These are phyloP conservation scores for Pseudogymnoascus sp. DNA, from an alignment of 2,329 filamentous ascomycete genomes.

Conservation along the genomic window DNA sequence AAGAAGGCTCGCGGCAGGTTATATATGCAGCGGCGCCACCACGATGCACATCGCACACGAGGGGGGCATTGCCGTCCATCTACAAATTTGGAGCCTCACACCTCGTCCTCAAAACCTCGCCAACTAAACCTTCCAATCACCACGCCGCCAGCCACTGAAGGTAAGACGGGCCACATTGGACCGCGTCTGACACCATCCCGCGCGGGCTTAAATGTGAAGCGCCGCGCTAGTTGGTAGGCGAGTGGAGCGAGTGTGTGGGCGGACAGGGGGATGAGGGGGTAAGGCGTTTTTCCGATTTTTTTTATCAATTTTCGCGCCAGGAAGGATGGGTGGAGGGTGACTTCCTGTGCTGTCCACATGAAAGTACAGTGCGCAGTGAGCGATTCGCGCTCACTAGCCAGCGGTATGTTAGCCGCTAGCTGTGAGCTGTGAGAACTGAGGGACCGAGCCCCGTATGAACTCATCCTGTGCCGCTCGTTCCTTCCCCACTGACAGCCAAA, in stretches of 20 bases:
- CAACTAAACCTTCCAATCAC: not conserved
- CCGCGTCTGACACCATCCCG: slow-evolving; percentile 2
- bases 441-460: not conserved
- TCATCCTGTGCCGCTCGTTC: not conserved
- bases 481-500: not conserved
- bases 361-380: not conserved
- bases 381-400: not conserved
- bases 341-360: not conserved
- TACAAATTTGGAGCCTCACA: not conserved
- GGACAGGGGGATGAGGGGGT: not conserved
- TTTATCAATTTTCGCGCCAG: not conserved
- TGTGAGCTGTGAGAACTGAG: not conserved
- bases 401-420: not conserved
- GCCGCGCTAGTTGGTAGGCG: not conserved
- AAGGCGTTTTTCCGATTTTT: not conserved
- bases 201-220: not conserved
- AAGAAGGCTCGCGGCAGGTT: not conserved
- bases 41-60: not conserved
- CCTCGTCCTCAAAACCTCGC: not conserved
- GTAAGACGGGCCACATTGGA: slow-evolving; percentile 1
- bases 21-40: not conserved
- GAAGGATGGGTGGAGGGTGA: not conserved
- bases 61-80: not conserved
- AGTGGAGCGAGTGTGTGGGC: not conserved
- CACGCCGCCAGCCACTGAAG: not conserved